A percentile compares a stretch with the other conserved stretches of the same genome.
Evolutionary conservation across 1,284 basidiomycete genomes (phyloP).

Genomic region (Blastosporella zonata): DNA sequence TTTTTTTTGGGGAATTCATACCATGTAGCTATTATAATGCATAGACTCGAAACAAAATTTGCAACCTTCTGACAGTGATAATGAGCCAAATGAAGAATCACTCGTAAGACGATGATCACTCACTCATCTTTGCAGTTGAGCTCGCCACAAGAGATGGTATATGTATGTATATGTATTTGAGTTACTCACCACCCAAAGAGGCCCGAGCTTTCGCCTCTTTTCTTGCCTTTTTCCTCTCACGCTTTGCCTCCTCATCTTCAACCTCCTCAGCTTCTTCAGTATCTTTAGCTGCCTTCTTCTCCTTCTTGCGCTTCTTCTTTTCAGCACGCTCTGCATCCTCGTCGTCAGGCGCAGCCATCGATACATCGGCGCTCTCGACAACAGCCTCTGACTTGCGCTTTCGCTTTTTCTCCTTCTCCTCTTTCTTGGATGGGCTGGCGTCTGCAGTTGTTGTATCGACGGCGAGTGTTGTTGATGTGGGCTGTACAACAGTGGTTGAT

Average conservation of each 20-base stretch:
- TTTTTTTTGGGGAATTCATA: conserved; percentile 4
- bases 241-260: conserved; percentile 59
- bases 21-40: conserved; percentile 14
- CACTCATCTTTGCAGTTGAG: no score
- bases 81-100: not conserved
- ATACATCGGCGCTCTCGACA: conserved; percentile 33
- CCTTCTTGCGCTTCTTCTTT: conserved; percentile 51
- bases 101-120: no score
- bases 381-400: conserved; percentile 69
- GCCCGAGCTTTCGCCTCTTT: conserved; percentile 70
- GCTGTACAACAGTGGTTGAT: conserved; percentile 29
- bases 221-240: conserved; percentile 59
- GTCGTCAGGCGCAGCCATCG: conserved; percentile 38
- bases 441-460: conserved; percentile 24
- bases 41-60: not conserved
- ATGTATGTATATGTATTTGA: not conserved
- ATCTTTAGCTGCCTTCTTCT: conserved; percentile 51
- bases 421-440: conserved; percentile 41
- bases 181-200: conserved; percentile 38
- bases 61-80: not conserved
- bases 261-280: conserved; percentile 33
- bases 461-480: conserved; percentile 23
- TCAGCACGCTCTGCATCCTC: conserved; percentile 46
- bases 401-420: conserved; percentile 71
- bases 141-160: not conserved